Evolutionary conservation across 2,329 filamentous ascomycete genomes (phyloP), one percentile per base, ranked within the genome.

Genomic region (Phaeoacremonium minimum): DNA sequence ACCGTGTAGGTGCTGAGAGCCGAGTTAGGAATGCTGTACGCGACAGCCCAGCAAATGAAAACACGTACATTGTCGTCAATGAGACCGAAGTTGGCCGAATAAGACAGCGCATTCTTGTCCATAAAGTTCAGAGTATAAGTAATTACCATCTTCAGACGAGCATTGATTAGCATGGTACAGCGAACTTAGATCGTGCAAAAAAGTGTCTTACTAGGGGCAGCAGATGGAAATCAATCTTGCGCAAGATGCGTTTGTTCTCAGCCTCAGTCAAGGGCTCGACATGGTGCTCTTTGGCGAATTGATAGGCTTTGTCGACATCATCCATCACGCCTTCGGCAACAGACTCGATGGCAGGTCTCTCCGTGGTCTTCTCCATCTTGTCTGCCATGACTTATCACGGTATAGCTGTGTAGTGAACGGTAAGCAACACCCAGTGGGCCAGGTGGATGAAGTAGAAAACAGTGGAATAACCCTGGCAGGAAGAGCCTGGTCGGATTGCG

Each of bases 201-300:
- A n/a, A n/a, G n/a, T n/a, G 18, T 17, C 33, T 41, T 41, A 50
- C 39, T 22, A 52, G 30, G 26, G 49, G 49, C 15, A 52, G 33
- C 18, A 52, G 43, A 34, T 43, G 36, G 15, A 20, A 32, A 33
- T 52, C 49, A 9, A 52, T 50, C 33, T 49, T 50, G 38, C 42
- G 40, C 33, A 52, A 30, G 35, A 52, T 44, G 36, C 45, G 47
- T 33, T 41, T 44, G 41, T 48, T 43, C 19, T 50, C 47, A 5
- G 38, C 40, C 4, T 36, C 36, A 9, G n/a, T 43, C 29, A 47
- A 28, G 20, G 41, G 35, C 0, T 35, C 39, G 15, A 44, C 40
- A n/a, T 32, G 37, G 18, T 49, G 44, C 34, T 49, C 40, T 15
- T 36, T 40, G 11, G 43, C 41, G 38, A 49, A 49, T 18, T 43